phyloP scores from a whole-genome alignment of 2,329 filamentous ascomycete species.

The Pestalotiopsis sp. region DNA sequence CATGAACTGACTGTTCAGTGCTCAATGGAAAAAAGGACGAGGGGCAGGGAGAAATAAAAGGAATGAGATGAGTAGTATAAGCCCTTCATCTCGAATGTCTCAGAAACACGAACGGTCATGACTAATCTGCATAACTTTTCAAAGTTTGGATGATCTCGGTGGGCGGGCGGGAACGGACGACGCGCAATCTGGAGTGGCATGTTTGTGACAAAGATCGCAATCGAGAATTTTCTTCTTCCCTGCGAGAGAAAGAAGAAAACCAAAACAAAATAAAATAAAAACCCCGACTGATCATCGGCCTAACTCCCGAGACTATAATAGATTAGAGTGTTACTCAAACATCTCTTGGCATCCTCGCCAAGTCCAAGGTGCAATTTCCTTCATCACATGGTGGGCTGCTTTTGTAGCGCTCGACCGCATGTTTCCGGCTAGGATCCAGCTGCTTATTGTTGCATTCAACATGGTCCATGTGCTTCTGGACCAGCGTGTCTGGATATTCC shows the following conservation, averaged over 20 bases:
- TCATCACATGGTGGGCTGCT: neutral
- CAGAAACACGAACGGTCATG: too few relatives aligned
- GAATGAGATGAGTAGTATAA: too few relatives aligned
- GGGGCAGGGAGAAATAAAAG: too few relatives aligned
- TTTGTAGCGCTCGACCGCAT: neutral
- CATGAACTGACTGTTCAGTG: neutral
- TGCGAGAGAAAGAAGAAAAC: neutral
- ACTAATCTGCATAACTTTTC: too few relatives aligned
- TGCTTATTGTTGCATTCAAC: neutral
- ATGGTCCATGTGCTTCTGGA: neutral
- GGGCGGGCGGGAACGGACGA: neutral
- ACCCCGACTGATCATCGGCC: neutral
- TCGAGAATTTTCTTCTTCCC: neutral
- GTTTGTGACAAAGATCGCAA: neutral
- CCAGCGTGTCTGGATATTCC: neutral
- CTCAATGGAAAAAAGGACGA: too few relatives aligned
- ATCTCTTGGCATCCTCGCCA: neutral
- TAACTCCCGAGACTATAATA: neutral
- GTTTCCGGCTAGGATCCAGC: neutral
- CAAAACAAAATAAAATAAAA: neutral
- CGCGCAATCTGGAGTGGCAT: neutral
- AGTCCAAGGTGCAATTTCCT: neutral
- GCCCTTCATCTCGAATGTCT: too few relatives aligned
- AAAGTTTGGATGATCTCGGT: too few relatives aligned
- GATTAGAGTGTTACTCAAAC: neutral